Evolutionary conservation across 2,329 filamentous ascomycete species (phyloP).

Genomic region (Emergomyces africanus): DNA sequence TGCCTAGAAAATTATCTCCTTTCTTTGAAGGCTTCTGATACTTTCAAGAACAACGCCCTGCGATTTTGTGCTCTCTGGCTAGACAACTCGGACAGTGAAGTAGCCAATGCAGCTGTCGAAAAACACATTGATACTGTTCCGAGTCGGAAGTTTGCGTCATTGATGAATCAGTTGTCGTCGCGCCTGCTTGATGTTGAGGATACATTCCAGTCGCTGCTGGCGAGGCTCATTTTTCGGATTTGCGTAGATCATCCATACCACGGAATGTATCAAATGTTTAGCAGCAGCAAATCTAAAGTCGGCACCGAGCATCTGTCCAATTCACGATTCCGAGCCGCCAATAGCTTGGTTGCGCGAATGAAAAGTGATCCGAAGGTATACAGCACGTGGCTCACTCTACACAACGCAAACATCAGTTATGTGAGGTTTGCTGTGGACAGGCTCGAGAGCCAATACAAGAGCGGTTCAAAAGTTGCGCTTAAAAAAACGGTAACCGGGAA

Average conservation of each 20-base stretch:
- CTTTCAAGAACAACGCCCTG: constrained; percentile 77
- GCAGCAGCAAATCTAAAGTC: constrained; percentile 55
- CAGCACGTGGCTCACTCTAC: constrained; percentile 57
- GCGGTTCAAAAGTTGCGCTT: constrained; percentile 50
- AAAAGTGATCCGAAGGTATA: constrained; percentile 38
- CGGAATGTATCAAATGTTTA: constrained; percentile 94
- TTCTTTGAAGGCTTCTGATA: constrained; percentile 70
- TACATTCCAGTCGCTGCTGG: constrained; percentile 64
- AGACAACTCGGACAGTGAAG: constrained; percentile 62
- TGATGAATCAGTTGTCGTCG: constrained; percentile 97
- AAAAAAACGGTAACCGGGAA: constrained; percentile 52
- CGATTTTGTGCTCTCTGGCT: constrained; percentile 93
- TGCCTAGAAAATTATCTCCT: constrained; percentile 90
- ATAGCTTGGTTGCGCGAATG: constrained; percentile 51
- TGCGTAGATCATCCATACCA: constrained; percentile 92
- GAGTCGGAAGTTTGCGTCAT: constrained; percentile 76
- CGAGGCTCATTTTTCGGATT: constrained; percentile 63
- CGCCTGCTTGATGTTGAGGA: constrained; percentile 59
- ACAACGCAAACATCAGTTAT: constrained; percentile 57
- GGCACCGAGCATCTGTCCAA: constrained; percentile 60
- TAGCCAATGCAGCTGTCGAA: constrained; percentile 64
- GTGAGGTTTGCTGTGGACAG: constrained; percentile 36
- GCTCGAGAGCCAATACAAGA: constrained; percentile 51
- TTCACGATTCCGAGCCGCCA: constrained; percentile 62
- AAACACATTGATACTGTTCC: constrained; percentile 61